phyloP scores from a whole-genome alignment of 768 basidiomycete species.

The Tulasnella sp. region DNA sequence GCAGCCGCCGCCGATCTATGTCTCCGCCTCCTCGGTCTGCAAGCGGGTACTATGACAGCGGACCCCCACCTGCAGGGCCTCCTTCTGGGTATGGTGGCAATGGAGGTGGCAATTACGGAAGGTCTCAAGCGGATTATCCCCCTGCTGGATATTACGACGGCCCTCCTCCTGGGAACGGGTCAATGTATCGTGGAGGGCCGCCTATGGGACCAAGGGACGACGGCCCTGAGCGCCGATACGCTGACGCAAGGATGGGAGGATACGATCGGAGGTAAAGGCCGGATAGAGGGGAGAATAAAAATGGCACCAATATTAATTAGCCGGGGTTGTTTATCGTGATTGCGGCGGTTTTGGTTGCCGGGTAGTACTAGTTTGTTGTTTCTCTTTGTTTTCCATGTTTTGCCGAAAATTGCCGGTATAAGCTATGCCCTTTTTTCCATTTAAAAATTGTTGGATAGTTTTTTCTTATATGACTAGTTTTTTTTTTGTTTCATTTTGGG shows the following conservation, averaged over 20 bases:
- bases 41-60: constrained; percentile 34
- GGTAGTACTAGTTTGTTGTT: neutral
- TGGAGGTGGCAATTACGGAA: neutral
- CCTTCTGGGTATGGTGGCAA: constrained; percentile 17
- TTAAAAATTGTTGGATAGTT: neutral
- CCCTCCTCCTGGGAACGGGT: neutral
- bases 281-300: neutral
- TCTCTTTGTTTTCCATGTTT: neutral
- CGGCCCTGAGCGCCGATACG: constrained; percentile 7
- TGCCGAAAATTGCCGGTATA: constrained; percentile 1
- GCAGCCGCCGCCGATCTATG: constrained; percentile 55
- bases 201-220: neutral
- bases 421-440: neutral
- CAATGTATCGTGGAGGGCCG: constrained; percentile 15
- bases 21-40: constrained; percentile 57
- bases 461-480: neutral
- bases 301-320: neutral
- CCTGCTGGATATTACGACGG: constrained; percentile 1
- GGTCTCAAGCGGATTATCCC: constrained; percentile 19
- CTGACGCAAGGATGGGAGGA: constrained; percentile 17
- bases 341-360: neutral
- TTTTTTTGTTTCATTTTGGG: neutral
- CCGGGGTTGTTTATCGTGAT: neutral
- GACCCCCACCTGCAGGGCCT: constrained; percentile 23
- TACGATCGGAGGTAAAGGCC: constrained; percentile 3